Evolutionary conservation across 257 asterid genomes (phyloP).

Genomic region (Solanum ossicruentum): DNA sequence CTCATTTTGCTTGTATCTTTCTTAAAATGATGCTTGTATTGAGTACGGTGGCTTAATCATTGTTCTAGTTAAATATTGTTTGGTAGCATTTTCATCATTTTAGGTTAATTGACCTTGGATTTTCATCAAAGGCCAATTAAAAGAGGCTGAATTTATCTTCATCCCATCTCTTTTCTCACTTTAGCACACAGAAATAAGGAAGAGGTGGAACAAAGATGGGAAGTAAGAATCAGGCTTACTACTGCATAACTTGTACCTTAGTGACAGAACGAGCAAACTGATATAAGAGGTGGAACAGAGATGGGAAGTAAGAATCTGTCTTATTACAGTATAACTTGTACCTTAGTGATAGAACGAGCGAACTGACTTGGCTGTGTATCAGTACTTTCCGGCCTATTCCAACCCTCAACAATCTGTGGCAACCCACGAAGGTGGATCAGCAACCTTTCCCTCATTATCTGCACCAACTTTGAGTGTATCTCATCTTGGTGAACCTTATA

Average conservation of each 20-base stretch:
- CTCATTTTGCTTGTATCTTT: background rate
- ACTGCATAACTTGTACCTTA: slow-evolving; percentile 33
- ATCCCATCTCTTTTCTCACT: background rate
- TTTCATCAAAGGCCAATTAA: background rate
- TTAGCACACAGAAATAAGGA: background rate
- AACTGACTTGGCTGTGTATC: slow-evolving; percentile 91
- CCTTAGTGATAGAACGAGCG: slow-evolving; percentile 80
- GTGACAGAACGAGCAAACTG: slow-evolving; percentile 84
- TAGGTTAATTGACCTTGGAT: background rate
- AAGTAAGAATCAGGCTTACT: background rate
- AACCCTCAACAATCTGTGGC: slow-evolving; percentile 82
- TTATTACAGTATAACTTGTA: background rate
- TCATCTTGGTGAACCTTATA: slow-evolving; percentile 86
- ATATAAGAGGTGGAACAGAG: slow-evolving; percentile 3
- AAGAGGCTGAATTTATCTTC: background rate
- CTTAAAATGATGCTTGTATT: background rate
- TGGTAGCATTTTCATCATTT: background rate
- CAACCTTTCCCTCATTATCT: slow-evolving; percentile 92
- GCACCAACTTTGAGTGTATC: slow-evolving; percentile 93
- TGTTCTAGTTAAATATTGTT: background rate
- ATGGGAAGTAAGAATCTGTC: background rate
- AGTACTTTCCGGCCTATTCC: slow-evolving; percentile 69
- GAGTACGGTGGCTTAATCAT: background rate
- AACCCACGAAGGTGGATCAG: slow-evolving; percentile 73
- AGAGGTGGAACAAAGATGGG: background rate